A percentile compares a stretch with the other conserved stretches of the same genome.
These are phyloP conservation scores for Starmerella vitae DNA, from an alignment of 805 yeast genomes.

Conservation along the genomic window DNA sequence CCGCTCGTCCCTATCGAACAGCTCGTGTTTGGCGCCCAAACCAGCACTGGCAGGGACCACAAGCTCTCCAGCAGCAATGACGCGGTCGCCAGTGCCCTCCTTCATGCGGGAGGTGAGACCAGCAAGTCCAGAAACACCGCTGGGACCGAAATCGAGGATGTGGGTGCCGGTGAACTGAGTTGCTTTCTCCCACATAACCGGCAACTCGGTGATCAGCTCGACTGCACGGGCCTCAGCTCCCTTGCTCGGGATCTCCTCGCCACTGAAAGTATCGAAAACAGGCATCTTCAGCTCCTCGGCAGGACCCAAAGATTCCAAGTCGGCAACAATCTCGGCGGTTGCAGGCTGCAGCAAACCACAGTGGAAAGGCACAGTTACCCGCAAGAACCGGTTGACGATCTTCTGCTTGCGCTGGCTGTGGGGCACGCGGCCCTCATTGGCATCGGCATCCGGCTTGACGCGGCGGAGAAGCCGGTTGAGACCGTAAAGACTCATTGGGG, in stretches of 20 bases:
- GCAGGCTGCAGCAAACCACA: constrained; percentile 72
- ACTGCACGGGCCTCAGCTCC: constrained; percentile 53
- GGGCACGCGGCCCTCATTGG: constrained; percentile 92
- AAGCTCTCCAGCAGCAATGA: constrained; percentile 84
- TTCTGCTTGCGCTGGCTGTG: constrained; percentile 84
- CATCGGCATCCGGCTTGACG: constrained; percentile 86
- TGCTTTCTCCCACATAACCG: constrained; percentile 91
- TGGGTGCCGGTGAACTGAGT: constrained; percentile 66
- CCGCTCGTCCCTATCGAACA: constrained; percentile 55
- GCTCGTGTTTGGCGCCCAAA: constrained; percentile 88
- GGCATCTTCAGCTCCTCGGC: constrained; percentile 61
- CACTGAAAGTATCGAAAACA: constrained; percentile 80
- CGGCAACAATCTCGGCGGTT: constrained; percentile 48
- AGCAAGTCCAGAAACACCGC: constrained; percentile 95
- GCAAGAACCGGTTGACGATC: constrained; percentile 85
- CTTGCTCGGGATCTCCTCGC: constrained; percentile 53
- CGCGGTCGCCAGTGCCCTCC: constrained; percentile 95
- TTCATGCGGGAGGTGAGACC: constrained; percentile 91
- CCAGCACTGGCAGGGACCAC: constrained; percentile 55
- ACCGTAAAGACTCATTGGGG: constrained; percentile 96
- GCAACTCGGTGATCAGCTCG: constrained; percentile 70
- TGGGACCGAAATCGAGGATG: constrained; percentile 95
- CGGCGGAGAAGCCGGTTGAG: constrained; percentile 81
- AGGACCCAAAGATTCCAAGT: constrained; percentile 46
- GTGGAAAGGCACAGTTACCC: constrained; percentile 95